Percentiles rank a stretch among this genome's conserved stretches.
Evolutionary conservation across 2,329 filamentous ascomycete species (phyloP).

Genomic region (Hymenoscyphus fraxineus): DNA sequence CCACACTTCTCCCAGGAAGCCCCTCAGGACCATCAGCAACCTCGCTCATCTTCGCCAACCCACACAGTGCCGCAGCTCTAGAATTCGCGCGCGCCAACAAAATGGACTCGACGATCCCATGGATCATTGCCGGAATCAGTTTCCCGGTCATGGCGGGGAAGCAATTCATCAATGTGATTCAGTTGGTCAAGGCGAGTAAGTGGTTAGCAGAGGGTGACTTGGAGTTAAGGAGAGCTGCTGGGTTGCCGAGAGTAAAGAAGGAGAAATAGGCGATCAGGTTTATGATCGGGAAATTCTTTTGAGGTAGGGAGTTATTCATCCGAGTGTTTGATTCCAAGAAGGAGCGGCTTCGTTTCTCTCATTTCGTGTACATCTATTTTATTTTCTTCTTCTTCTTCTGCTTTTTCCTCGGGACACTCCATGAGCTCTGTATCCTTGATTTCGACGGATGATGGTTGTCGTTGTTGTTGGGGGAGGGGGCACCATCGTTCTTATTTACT

Average conservation of each 20-base stretch:
- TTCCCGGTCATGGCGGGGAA: conserved; percentile 86
- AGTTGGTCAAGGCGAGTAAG: conserved; percentile 87
- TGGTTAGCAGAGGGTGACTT: conserved; percentile 93
- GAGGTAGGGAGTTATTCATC: background rate
- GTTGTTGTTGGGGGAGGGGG: background rate
- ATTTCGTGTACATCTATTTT: conserved; percentile 10
- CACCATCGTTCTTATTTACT: background rate
- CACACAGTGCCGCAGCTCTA: conserved; percentile 87
- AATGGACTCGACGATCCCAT: conserved; percentile 71
- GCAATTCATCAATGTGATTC: conserved; percentile 90
- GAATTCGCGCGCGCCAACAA: conserved; percentile 94
- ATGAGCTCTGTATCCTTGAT: background rate
- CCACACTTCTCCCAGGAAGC: conserved; percentile 58
- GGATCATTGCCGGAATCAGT: conserved; percentile 77
- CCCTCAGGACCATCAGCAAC: conserved; percentile 68
- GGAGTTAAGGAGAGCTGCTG: conserved; percentile 54
- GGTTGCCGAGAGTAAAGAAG: conserved; percentile 48
- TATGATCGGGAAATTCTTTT: background rate
- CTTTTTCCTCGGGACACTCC: background rate
- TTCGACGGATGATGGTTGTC: background rate
- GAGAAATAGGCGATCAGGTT: conserved; percentile 14
- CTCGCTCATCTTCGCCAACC: conserved; percentile 75
- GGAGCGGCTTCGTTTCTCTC: background rate
- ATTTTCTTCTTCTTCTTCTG: background rate
- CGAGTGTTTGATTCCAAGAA: conserved; percentile 2